phyloP scores from a whole-genome alignment of 192 early-diverging fungal species.

The Haplosporangium gracile region DNA sequence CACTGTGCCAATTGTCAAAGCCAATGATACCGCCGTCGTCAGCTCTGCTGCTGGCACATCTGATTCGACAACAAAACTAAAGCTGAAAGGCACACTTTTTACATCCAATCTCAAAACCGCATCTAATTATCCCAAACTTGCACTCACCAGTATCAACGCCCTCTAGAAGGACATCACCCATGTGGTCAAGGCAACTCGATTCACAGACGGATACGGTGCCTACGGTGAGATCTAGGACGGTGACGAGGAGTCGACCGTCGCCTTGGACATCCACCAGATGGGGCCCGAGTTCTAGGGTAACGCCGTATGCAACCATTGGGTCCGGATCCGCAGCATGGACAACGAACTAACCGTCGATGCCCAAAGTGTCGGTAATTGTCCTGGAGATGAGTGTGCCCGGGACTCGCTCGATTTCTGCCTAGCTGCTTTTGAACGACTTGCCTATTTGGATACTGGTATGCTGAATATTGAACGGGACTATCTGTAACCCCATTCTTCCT shows the following conservation, averaged over 20 bases:
- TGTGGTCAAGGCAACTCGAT: not conserved
- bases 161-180: not conserved
- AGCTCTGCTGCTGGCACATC: too few relatives aligned
- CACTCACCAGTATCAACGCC: not conserved
- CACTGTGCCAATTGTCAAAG: too few relatives aligned
- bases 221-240: constrained; percentile 26
- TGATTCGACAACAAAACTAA: too few relatives aligned
- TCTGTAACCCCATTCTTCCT: not conserved
- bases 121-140: not conserved
- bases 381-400: constrained; percentile 24
- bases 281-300: constrained; percentile 24
- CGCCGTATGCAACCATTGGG: constrained; percentile 37
- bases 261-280: constrained; percentile 35
- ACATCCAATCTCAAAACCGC: not conserved
- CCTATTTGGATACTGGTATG: constrained; percentile 10
- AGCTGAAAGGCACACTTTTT: not conserved
- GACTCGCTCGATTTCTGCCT: constrained; percentile 33
- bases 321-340: constrained; percentile 15
- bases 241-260: constrained; percentile 29
- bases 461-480: constrained; percentile 41
- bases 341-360: constrained; percentile 5
- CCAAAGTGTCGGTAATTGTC: constrained; percentile 48
- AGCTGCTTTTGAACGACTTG: constrained; percentile 25
- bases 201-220: constrained; percentile 29
- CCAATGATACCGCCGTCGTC: too few relatives aligned